These are phyloP conservation scores for Nothophoma quercina DNA, from an alignment of 2,329 filamentous ascomycete species.

Conservation along the genomic window DNA sequence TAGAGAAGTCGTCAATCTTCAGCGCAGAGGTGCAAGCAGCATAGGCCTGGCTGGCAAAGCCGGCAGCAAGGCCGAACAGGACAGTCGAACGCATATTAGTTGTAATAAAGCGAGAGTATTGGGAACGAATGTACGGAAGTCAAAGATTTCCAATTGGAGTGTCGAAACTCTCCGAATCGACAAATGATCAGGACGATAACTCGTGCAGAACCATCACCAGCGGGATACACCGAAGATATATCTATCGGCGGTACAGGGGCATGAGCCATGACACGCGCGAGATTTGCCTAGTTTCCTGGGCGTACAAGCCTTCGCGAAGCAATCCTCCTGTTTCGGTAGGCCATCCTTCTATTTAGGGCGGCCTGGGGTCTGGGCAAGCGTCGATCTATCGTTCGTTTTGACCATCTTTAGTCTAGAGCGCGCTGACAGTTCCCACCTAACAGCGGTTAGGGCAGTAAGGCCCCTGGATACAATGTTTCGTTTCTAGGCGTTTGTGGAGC, in stretches of 20 bases:
- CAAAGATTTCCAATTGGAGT: slow-evolving; percentile 39
- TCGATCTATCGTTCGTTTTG: slow-evolving; percentile 26
- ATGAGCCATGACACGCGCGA: slow-evolving; percentile 31
- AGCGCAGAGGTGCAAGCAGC: slow-evolving; percentile 47
- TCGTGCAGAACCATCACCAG: slow-evolving; percentile 21
- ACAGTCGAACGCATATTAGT: slow-evolving; percentile 40
- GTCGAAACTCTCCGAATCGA: slow-evolving; percentile 27
- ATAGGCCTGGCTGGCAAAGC: slow-evolving; percentile 36
- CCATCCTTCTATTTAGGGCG: slow-evolving; percentile 30
- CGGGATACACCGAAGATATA: slow-evolving; percentile 34
- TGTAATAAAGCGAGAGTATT: slow-evolving; percentile 35
- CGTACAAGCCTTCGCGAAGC: slow-evolving; percentile 30
- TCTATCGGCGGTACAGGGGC: slow-evolving; percentile 18
- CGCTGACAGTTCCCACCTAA: slow-evolving; percentile 14
- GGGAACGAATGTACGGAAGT: slow-evolving; percentile 51
- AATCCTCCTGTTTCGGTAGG: slow-evolving; percentile 21
- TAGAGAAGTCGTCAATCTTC: slow-evolving; percentile 51
- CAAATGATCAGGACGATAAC: slow-evolving; percentile 31
- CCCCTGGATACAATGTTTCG: slow-evolving; percentile 25
- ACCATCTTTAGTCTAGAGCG: slow-evolving; percentile 13
- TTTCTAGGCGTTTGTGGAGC: slow-evolving; percentile 29
- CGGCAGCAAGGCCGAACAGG: slow-evolving; percentile 45
- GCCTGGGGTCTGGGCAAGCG: slow-evolving; percentile 22
- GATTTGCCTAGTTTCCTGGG: slow-evolving; percentile 37
- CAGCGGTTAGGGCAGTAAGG: slow-evolving; percentile 21